Evolutionary conservation across 164 flowering plant species (phyloP).

Genomic region (Vitis amurensis): DNA sequence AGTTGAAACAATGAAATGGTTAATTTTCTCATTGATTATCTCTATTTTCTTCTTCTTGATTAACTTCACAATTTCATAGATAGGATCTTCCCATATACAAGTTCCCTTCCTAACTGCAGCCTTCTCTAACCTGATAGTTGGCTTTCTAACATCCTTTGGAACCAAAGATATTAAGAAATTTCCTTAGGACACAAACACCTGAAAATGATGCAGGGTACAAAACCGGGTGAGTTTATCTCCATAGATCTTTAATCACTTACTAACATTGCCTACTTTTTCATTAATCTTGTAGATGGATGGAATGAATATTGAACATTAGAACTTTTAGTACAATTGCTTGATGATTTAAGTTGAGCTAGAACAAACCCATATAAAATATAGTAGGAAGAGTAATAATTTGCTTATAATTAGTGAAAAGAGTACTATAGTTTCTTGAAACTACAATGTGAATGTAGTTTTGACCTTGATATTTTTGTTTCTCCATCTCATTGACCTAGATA

Average conservation of each 20-base stretch:
- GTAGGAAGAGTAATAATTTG: neutral
- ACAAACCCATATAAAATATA: neutral
- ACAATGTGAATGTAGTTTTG: too few species aligned
- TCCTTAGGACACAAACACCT: constrained; percentile 39
- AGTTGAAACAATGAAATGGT: constrained; percentile 40
- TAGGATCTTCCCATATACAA: constrained; percentile 45
- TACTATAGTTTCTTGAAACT: constrained; percentile 4
- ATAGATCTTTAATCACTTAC: too few species aligned
- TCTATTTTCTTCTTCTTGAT: constrained; percentile 29
- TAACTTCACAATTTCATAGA: constrained; percentile 38
- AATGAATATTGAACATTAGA: too few species aligned
- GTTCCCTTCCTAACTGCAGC: constrained; percentile 34
- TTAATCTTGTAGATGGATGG: too few species aligned
- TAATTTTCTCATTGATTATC: constrained; percentile 33
- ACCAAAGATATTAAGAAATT: constrained; percentile 35
- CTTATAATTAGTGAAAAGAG: neutral
- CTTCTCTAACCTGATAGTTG: constrained; percentile 38
- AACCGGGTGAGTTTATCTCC: constrained; percentile 15
- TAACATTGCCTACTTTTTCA: too few species aligned
- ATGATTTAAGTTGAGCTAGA: neutral
- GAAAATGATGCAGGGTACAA: constrained; percentile 10
- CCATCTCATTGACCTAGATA: too few species aligned
- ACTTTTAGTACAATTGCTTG: too few species aligned
- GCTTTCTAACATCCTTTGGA: constrained; percentile 47
- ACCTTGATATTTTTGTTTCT: too few species aligned